Evolutionary conservation across 352 stramenopile species (phyloP), one percentile per base, ranked within the genome.

Genomic region (Globisporangium iwayamae): DNA sequence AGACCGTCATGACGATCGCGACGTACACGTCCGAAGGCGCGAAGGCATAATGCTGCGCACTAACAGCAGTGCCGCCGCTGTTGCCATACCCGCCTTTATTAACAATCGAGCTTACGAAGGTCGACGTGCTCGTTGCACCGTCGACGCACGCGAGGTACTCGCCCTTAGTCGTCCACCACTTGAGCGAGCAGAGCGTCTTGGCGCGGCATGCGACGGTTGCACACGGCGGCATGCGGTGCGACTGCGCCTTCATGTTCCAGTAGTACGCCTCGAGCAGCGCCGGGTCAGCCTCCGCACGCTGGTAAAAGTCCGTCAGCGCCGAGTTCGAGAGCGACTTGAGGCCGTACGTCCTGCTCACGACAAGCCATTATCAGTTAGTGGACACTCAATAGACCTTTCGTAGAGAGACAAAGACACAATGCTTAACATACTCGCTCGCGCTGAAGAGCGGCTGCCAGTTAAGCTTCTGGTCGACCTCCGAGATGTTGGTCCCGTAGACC

Each of bases 231-330:
- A 74, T 54, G 13, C 76, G 75, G 48, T 75, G 69, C 20, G 85
- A 90, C 61, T 79, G 78, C 18, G 87, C 87, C 69, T 93, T 93
- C 79, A 89, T 93, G 72, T 95, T 90, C 71, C 74, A 88, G 63
- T 90, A 89, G 75, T 95, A 95, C 18, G 68, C 63, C 25, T 90
- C 75, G 25, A 93, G 65, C 18, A 95, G 75, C 16, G 66, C 72
- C 6, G 66, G 41, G 53, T 93, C 85, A 18, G 69, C 58, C 54
- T 80, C 68, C 50, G 80, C 78, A 46, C 80, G 80, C 43, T 73
- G 60, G 36, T 83, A 72, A 34, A 93, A 79, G 25, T 70, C 62
- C 18, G 68, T 63, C 2, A 95, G 64, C 11, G 81, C 65, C 4
- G 56, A 41, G 4, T 67, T 73, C 9, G 79, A 80, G 30, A 95